phyloP scores from a whole-genome alignment of 495 filamentous ascomycete genomes.

The Penicilliopsis zonata region DNA sequence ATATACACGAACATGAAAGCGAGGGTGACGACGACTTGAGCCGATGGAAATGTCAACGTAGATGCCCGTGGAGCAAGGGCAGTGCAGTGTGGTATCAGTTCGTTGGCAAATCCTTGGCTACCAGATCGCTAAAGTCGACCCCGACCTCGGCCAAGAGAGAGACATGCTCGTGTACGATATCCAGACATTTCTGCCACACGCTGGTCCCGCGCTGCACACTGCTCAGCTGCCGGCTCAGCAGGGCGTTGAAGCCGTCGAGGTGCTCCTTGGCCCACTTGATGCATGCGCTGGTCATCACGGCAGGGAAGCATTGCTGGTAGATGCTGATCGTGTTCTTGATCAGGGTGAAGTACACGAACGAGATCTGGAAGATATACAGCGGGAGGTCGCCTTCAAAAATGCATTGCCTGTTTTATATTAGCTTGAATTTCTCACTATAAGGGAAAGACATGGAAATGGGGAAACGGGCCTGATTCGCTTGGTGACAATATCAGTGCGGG shows the following conservation, averaged over 20 bases:
- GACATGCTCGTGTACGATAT: constrained; percentile 69
- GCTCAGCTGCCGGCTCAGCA: constrained; percentile 73
- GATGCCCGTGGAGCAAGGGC: too few species aligned
- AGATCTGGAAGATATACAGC: constrained; percentile 90
- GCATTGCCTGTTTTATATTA: constrained; percentile 66
- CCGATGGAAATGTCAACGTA: too few species aligned
- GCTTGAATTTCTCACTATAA: background rate
- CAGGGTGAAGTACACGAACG: constrained; percentile 89
- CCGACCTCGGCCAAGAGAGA: constrained; percentile 73
- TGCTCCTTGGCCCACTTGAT: constrained; percentile 95
- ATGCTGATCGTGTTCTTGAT: constrained; percentile 82
- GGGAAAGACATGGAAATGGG: background rate
- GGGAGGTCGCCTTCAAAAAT: constrained; percentile 88
- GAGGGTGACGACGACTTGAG: too few species aligned
- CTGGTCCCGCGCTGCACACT: constrained; percentile 55
- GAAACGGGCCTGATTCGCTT: constrained; percentile 63
- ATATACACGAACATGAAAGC: too few species aligned
- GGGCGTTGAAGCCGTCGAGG: constrained; percentile 76
- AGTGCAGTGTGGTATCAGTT: constrained; percentile 16
- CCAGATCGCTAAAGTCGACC: constrained; percentile 75
- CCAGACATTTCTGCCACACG: constrained; percentile 74
- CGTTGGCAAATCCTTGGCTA: constrained; percentile 27
- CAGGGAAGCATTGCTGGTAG: constrained; percentile 82
- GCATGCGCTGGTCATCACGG: constrained; percentile 75
- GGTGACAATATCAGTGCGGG: constrained; percentile 60